These are phyloP conservation scores for Nicotiana rustica DNA, from an alignment of 305 asterid genomes.

Conservation along the genomic window DNA sequence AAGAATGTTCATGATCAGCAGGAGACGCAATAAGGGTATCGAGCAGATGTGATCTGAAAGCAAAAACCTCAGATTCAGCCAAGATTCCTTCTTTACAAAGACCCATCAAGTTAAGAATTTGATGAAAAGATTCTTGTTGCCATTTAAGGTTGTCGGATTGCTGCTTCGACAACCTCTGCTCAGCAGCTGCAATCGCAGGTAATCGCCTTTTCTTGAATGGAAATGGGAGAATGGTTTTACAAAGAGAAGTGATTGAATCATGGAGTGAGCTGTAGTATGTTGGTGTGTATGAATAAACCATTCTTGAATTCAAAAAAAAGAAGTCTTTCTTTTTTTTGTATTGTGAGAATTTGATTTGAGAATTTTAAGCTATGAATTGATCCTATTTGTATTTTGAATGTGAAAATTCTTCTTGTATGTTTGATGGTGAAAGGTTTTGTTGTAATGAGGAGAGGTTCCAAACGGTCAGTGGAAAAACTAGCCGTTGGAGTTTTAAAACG, in stretches of 20 bases:
- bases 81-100: conserved; percentile 83
- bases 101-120: conserved; percentile 83
- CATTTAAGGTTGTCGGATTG: conserved; percentile 92
- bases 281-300: conserved; percentile 84
- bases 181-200: conserved; percentile 92
- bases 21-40: conserved; percentile 74
- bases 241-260: conserved; percentile 85
- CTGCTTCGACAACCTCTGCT: conserved; percentile 81
- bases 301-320: conserved; percentile 38
- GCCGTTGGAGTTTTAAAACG: conserved; percentile 31
- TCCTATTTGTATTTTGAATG: conserved; percentile 9
- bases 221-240: conserved; percentile 87
- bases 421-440: conserved; percentile 22
- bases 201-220: conserved; percentile 84
- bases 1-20: conserved; percentile 70
- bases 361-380: neutral
- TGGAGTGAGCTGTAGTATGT: conserved; percentile 83
- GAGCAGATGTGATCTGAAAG: conserved; percentile 73
- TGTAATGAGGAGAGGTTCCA: neutral
- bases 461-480: conserved; percentile 34
- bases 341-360: neutral
- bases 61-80: conserved; percentile 75
- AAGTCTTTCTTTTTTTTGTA: neutral
- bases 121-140: conserved; percentile 98
- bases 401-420: neutral